These are phyloP conservation scores for Eucommia ulmoides DNA, from an alignment of 257 asterid genomes.

Conservation along the genomic window DNA sequence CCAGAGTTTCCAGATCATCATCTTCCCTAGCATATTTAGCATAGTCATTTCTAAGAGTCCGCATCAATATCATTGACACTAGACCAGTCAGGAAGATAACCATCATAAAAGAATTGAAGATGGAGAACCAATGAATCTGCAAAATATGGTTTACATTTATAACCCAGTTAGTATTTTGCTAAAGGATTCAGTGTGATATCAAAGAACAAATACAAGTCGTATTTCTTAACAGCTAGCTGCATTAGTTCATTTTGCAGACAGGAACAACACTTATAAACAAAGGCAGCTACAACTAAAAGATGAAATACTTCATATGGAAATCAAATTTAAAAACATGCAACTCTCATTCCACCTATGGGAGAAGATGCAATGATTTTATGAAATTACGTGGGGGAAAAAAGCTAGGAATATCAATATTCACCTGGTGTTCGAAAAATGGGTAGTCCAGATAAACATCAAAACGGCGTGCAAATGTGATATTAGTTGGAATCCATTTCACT, in stretches of 20 bases:
- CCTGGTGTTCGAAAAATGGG: slow-evolving; percentile 76
- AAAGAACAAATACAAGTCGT: background rate
- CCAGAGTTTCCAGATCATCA: slow-evolving; percentile 96
- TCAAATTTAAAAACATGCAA: background rate
- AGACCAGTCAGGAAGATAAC: slow-evolving; percentile 94
- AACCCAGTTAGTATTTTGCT: slow-evolving; percentile 3
- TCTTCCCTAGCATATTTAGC: slow-evolving; percentile 99
- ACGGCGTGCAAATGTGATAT: slow-evolving; percentile 46
- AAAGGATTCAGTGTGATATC: background rate
- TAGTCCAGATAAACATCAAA: slow-evolving; percentile 79
- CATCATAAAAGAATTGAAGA: slow-evolving; percentile 98
- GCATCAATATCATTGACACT: slow-evolving; percentile 97
- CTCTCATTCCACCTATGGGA: too few relatives aligned
- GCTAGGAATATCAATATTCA: slow-evolving; percentile 5
- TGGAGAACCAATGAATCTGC: slow-evolving; percentile 99
- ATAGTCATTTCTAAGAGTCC: slow-evolving; percentile 91
- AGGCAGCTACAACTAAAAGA: background rate
- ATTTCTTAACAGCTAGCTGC: background rate
- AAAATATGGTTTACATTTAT: slow-evolving; percentile 9
- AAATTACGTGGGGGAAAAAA: too few relatives aligned
- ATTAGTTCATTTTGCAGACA: background rate
- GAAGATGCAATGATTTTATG: too few relatives aligned
- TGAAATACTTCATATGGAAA: background rate
- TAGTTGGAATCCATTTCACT: slow-evolving; percentile 61
- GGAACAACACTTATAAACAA: background rate